These are phyloP conservation scores for Diaporthe citri DNA, from an alignment of 2,329 filamentous ascomycete genomes.

Conservation along the genomic window DNA sequence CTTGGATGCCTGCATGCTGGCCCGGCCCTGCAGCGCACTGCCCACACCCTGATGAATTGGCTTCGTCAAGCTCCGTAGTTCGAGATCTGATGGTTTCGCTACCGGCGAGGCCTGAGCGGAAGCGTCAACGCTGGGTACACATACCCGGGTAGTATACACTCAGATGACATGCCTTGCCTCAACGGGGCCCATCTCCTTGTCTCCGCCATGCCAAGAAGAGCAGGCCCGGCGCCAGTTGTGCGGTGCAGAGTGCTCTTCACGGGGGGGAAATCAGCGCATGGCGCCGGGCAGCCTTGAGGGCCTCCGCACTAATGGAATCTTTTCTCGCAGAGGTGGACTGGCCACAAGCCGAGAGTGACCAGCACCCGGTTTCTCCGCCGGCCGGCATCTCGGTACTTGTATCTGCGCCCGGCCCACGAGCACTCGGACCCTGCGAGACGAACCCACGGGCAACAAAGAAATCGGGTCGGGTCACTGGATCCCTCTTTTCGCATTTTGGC, in stretches of 20 bases:
- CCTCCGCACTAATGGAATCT: conserved; percentile 8
- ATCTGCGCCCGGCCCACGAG: neutral
- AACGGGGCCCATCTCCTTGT: conserved; percentile 19
- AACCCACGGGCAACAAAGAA: conserved; percentile 16
- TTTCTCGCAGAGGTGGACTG: neutral
- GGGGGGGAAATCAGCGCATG: neutral
- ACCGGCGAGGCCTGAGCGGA: conserved; percentile 3
- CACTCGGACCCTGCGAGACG: conserved; percentile 4
- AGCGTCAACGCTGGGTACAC: neutral
- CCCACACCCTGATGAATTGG: neutral
- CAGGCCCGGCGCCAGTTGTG: neutral
- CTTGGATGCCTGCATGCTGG: neutral
- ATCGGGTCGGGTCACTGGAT: neutral
- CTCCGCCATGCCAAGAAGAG: conserved; percentile 20
- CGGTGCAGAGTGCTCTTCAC: neutral
- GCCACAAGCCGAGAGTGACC: neutral
- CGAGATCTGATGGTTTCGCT: conserved; percentile 21
- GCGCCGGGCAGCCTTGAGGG: neutral
- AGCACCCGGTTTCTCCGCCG: conserved; percentile 8
- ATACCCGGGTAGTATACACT: neutral
- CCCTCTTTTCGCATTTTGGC: neutral
- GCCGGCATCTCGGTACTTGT: conserved; percentile 16
- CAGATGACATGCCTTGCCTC: conserved; percentile 16
- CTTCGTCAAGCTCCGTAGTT: conserved; percentile 16
- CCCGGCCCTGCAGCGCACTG: neutral